Evolutionary conservation across 192 early-diverging fungal genomes (phyloP).

Genomic region (Cetraspora pellucida): DNA sequence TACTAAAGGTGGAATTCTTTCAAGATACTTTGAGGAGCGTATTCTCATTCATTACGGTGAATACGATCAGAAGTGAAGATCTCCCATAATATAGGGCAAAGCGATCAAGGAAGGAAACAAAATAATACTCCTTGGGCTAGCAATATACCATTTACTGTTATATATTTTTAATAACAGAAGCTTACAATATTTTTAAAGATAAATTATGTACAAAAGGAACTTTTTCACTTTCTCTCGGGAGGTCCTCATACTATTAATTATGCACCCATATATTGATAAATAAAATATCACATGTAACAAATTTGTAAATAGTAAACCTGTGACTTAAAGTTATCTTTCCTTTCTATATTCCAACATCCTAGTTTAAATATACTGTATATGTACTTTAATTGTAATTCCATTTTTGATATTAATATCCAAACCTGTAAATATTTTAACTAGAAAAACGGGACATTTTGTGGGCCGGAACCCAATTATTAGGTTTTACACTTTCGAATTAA

Average conservation of each 20-base stretch:
- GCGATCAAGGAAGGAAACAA: not conserved
- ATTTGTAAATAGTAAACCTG: too few species aligned
- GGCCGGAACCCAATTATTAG: too few species aligned
- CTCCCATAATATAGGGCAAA: not conserved
- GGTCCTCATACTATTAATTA: not conserved
- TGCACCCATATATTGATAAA: too few species aligned
- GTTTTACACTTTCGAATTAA: too few species aligned
- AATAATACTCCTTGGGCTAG: not conserved
- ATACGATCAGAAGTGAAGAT: not conserved
- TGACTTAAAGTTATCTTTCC: too few species aligned
- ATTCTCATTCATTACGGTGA: not conserved
- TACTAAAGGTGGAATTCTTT: not conserved
- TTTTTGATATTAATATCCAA: too few species aligned
- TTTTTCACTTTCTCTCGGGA: not conserved
- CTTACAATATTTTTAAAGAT: not conserved
- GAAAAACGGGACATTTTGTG: too few species aligned
- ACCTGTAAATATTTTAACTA: too few species aligned
- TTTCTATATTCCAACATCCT: too few species aligned
- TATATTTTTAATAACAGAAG: not conserved
- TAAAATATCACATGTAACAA: too few species aligned
- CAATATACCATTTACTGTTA: not conserved
- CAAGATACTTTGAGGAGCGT: conserved; percentile 15
- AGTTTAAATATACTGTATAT: too few species aligned
- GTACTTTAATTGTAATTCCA: too few species aligned
- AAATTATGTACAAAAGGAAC: not conserved